A percentile compares a stretch with the other conserved stretches of the same genome.
Evolutionary conservation across 257 asterid genomes (phyloP).

Genomic region (Przewalskia tangutica): DNA sequence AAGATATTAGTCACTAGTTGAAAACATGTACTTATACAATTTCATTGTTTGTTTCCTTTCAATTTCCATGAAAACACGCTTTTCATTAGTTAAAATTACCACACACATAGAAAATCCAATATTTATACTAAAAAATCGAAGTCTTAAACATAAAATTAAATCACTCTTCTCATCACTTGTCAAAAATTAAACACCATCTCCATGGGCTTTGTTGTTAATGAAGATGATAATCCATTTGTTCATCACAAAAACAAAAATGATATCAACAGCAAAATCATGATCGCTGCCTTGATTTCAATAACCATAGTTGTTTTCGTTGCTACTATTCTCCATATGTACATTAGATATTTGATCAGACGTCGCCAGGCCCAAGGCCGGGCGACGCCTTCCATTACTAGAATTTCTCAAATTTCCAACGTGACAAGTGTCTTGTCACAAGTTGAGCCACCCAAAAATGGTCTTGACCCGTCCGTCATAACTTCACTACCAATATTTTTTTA

Average conservation of each 20-base stretch:
- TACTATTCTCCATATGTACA: conserved; percentile 52
- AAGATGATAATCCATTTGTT: background rate
- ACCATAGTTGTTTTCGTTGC: conserved; percentile 42
- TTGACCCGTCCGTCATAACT: conserved; percentile 43
- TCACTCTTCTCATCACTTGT: background rate
- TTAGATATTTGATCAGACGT: conserved; percentile 37
- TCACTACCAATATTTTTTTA: conserved; percentile 40
- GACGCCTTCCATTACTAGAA: background rate
- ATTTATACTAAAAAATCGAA: background rate
- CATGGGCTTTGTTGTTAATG: conserved; percentile 29
- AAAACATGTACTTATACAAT: background rate
- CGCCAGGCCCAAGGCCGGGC: conserved; percentile 53
- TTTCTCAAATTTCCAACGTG: conserved; percentile 16
- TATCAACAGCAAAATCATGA: conserved; percentile 47
- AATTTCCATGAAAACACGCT: background rate
- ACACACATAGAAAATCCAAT: background rate
- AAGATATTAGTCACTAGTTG: conserved; percentile 25
- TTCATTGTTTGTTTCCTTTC: background rate
- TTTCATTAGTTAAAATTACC: background rate
- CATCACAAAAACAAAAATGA: conserved; percentile 1
- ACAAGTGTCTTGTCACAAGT: conserved; percentile 9
- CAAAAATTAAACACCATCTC: background rate
- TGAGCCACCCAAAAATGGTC: conserved; percentile 49
- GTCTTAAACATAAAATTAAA: background rate
- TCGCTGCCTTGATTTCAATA: conserved; percentile 50